A percentile compares a stretch with the other conserved stretches of the same genome.
phyloP scores from a whole-genome alignment of 352 stramenopile species.

The Globisporangium parvum region DNA sequence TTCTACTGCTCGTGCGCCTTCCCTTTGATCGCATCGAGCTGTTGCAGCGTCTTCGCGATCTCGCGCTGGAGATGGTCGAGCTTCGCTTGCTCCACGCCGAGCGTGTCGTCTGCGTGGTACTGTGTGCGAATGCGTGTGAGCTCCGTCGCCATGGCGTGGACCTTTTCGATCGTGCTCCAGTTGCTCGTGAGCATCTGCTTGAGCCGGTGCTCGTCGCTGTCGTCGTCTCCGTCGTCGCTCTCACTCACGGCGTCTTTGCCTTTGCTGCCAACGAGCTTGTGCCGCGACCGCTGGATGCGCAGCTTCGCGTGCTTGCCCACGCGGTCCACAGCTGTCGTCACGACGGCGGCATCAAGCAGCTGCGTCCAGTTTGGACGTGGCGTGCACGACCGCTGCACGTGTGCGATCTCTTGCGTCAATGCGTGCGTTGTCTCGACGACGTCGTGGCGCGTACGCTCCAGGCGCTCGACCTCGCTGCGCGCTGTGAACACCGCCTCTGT shows the following conservation, averaged over 20 bases:
- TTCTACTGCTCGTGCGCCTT: neutral
- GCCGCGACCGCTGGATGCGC: conserved; percentile 20
- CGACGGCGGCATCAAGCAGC: conserved; percentile 38
- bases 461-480: conserved; percentile 26
- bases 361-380: conserved; percentile 63
- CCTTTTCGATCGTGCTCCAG: conserved; percentile 65
- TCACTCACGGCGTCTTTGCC: conserved; percentile 4
- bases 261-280: conserved; percentile 6
- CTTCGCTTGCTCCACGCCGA: conserved; percentile 45
- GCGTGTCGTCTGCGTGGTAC: conserved; percentile 43
- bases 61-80: conserved; percentile 52
- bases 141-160: conserved; percentile 41
- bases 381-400: conserved; percentile 53
- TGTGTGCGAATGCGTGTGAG: conserved; percentile 40
- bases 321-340: conserved; percentile 51
- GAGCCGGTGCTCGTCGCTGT: conserved; percentile 30
- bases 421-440: conserved; percentile 20
- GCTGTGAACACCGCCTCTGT: conserved; percentile 67
- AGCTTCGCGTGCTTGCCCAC: conserved; percentile 27
- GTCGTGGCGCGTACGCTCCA: conserved; percentile 22
- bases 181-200: conserved; percentile 43
- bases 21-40: conserved; percentile 34
- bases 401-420: conserved; percentile 27
- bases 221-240: conserved; percentile 23
- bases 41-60: conserved; percentile 44